These are phyloP conservation scores for Fusarium graminum DNA, from an alignment of 2,329 filamentous ascomycete genomes.

Conservation along the genomic window DNA sequence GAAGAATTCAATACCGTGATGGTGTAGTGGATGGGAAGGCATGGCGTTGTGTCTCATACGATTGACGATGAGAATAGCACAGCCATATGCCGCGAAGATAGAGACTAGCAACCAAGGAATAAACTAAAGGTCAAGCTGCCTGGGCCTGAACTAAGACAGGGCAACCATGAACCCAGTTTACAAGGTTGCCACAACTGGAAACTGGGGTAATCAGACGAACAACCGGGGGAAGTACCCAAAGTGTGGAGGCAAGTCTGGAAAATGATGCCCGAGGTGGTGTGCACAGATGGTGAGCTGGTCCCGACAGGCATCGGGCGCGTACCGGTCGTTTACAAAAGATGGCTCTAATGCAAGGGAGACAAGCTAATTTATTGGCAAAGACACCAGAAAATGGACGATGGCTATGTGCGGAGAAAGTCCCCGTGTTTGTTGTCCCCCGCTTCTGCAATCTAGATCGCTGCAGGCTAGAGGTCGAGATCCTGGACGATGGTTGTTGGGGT, in stretches of 20 bases:
- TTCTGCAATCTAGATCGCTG: slow-evolving; percentile 41
- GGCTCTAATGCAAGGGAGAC: not conserved
- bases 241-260: slow-evolving; percentile 19
- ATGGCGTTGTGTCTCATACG: not conserved
- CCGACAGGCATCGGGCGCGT: slow-evolving; percentile 13
- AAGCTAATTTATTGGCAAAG: slow-evolving; percentile 2
- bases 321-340: not conserved
- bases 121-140: slow-evolving; percentile 13
- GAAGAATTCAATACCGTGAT: not conserved
- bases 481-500: not conserved
- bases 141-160: slow-evolving; percentile 20
- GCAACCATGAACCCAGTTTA: slow-evolving; percentile 9
- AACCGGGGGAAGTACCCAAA: slow-evolving; percentile 20
- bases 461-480: not conserved
- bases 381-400: not conserved
- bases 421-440: slow-evolving; percentile 25
- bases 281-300: not conserved
- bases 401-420: slow-evolving; percentile 22
- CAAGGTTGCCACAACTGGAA: slow-evolving; percentile 18
- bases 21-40: not conserved
- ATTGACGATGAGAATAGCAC: not conserved
- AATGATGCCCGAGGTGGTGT: slow-evolving; percentile 36
- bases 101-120: not conserved
- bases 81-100: not conserved
- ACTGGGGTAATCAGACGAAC: slow-evolving; percentile 24